These are phyloP conservation scores for Penicillium daleae DNA, from an alignment of 495 filamentous ascomycete genomes.

Conservation along the genomic window DNA sequence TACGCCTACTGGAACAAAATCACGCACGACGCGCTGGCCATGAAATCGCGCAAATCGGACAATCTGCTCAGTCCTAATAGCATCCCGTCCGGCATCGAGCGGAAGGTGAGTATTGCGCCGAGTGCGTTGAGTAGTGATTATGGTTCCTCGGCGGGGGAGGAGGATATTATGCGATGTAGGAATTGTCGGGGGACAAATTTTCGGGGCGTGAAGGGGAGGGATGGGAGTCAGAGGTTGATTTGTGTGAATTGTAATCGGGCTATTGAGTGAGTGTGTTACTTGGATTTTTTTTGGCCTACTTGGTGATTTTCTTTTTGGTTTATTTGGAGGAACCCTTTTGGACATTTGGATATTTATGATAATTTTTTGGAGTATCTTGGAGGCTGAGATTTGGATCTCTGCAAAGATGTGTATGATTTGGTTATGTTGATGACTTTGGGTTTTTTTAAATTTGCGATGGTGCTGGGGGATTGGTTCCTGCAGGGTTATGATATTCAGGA, in stretches of 20 bases:
- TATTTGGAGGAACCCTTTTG: neutral
- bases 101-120: slow-evolving; percentile 35
- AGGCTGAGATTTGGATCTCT: slow-evolving; percentile 3
- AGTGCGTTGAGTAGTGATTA: slow-evolving; percentile 55
- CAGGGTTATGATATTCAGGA: neutral
- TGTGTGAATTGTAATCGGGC: slow-evolving; percentile 54
- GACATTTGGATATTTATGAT: neutral
- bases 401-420: neutral
- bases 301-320: neutral
- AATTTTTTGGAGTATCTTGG: neutral
- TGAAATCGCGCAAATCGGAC: slow-evolving; percentile 31
- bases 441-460: neutral
- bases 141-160: slow-evolving; percentile 39
- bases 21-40: slow-evolving; percentile 49
- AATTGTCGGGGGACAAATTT: slow-evolving; percentile 57
- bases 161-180: slow-evolving; percentile 50
- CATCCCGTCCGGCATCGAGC: slow-evolving; percentile 27
- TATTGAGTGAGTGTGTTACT: slow-evolving; percentile 21
- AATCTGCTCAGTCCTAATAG: slow-evolving; percentile 35
- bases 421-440: neutral
- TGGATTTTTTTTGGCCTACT: no score
- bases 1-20: slow-evolving; percentile 58
- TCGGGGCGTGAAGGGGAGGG: slow-evolving; percentile 49
- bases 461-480: neutral
- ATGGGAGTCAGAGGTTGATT: slow-evolving; percentile 53